Evolutionary conservation across 345 rosid genomes (phyloP), one percentile per base, ranked within the genome.

Genomic region (Limnanthes douglasii): DNA sequence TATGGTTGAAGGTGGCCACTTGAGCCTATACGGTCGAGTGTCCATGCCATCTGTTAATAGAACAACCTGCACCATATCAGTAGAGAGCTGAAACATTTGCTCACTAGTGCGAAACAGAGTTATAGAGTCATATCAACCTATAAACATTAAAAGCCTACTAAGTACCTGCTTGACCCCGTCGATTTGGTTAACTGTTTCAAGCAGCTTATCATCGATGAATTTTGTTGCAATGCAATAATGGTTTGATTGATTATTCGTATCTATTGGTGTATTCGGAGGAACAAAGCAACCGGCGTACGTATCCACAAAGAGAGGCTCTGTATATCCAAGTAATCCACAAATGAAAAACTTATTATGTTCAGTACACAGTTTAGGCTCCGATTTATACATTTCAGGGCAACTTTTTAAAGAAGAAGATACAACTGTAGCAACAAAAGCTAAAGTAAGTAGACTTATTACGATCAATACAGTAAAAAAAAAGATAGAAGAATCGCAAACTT

Each of bases 31-130:
- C 10, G 95, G 93, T 23, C 93, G 65, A 64, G 97, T 88, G 46
- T 76, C 95, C 95, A 83, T 76, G 5, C 97, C 97, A 62, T 88
- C 90, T 8, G 90, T 65, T 42, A 88, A 59, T 52, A 88, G 48
- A 45, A 88, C 93, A 65, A 83, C 84, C 97, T 82, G 71, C 64
- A 68, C 6, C 13, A 44, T 11, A 30, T 19, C 21, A 48, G 37
- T 38, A 38, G 6, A 48, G 35, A 33, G 29, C 16, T 6, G 30
- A 33, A 37, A 21, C 11, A 51, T 29, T 11, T 14, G 16, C 40
- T 30, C 46, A 30, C 34, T 12, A 16, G 21, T 13, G 26, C 20
- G 11, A 44, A 41, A 8, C 27, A 18, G 8, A 22, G 11, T 30
- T 6, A 3, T n/a, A 14, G 16, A 31, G n/a, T n/a, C n/a, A n/a